Conservation (phyloP, 192 early-diverging fungal genomes). For the Gorgonomyces haynaldii region DNA sequence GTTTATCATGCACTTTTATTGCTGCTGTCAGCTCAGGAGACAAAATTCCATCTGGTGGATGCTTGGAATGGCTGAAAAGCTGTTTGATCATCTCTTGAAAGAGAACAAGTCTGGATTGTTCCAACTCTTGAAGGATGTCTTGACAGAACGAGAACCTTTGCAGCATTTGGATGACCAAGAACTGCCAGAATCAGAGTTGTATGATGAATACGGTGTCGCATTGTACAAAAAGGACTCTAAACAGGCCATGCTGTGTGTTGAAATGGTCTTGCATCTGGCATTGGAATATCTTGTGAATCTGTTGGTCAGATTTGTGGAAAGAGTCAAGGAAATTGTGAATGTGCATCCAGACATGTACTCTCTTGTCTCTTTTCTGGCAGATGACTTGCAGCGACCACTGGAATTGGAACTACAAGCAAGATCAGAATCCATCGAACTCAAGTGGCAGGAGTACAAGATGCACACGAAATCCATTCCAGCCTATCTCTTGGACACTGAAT, state of each 20-base stretch:
- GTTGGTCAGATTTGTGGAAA: not conserved
- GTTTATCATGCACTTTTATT: no score
- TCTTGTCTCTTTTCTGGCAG: not conserved
- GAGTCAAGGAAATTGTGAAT: slow-evolving; percentile 5
- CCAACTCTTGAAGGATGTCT: slow-evolving; percentile 24
- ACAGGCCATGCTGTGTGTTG: slow-evolving; percentile 16
- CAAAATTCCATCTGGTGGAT: slow-evolving; percentile 25
- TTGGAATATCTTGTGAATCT: not conserved
- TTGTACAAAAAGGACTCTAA: slow-evolving; percentile 10
- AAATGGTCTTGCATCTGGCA: slow-evolving; percentile 8
- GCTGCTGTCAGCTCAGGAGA: not conserved
- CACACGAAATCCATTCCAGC: no score
- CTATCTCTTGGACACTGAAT: slow-evolving; percentile 1
- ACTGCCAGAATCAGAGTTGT: slow-evolving; percentile 13
- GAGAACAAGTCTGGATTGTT: slow-evolving; percentile 22
- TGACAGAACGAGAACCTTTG: slow-evolving; percentile 18
- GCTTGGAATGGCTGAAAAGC: slow-evolving; percentile 25
- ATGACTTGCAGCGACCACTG: not conserved
- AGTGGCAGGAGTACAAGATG: not conserved
- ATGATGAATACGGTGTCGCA: slow-evolving; percentile 23
- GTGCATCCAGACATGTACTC: not conserved
- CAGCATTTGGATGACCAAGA: slow-evolving; percentile 20
- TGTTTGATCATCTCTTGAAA: slow-evolving; percentile 33
- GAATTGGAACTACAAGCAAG: not conserved
- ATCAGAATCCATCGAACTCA: not conserved